Evolutionary conservation across 106 monocot genomes (phyloP), one percentile per base, ranked within the genome.

Genomic region (Posidonia australis): DNA sequence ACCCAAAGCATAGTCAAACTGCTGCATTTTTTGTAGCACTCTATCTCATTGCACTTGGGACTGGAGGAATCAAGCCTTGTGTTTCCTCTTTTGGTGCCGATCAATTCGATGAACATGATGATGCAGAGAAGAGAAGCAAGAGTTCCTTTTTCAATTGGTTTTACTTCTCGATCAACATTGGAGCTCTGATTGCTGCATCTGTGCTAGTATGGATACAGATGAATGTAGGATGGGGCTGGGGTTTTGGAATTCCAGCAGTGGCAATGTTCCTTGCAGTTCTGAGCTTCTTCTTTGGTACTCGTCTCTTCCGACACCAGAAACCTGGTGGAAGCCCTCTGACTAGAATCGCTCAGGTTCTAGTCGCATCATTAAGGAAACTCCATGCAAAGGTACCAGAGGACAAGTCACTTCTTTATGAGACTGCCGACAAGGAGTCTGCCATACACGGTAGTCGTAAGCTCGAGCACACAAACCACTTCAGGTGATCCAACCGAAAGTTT

Each of bases 51-150:
- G 84, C 84, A 1, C 61, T 80, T 17, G 84, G 80, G 17, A 84
- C 84, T 0, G 79, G 79, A 30, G 83, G 83, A 41, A 83, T 83
- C 43, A 83, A 83, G 68, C 83, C 83, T 13, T 83, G 83, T 45
- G 76, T 83, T 22, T 83, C 83, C 5, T 83, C 79, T 17, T 83
- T 83, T 44, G 83, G 83, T 3, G 79, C 83, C 13, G 79, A 83
- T 61, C 83, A 83, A 29, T 83, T 83, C 61, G 83, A 83, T 22
- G 79, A 79, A 11, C 56, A 74, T 18, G 83, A 84, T 36, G 66
- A 66, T 11, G 48, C 62, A n/a, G 36, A 36, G 36, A 36, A 36
- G 36, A 36, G 7, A 7, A 36, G 36, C 2, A 36, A 36, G 36
- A 36, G 36, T 7, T 36, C 36, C 36, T 36, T 36, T 36, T 36